phyloP scores from a whole-genome alignment of 1,284 basidiomycete genomes.

The Ustilago loliicola region DNA sequence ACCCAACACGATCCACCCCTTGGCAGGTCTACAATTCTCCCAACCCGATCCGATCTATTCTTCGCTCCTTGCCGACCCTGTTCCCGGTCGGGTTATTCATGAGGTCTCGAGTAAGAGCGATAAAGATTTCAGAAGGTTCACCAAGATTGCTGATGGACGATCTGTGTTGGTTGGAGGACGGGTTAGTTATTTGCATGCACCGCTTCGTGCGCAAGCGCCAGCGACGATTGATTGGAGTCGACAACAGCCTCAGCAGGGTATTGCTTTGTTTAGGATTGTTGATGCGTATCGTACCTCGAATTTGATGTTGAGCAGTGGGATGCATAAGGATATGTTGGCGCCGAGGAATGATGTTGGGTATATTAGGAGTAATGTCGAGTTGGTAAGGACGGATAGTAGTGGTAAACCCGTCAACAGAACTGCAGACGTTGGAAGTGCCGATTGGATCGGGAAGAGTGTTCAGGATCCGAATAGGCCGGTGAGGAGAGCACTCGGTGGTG shows the following conservation, averaged over 20 bases:
- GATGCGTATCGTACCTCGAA: constrained; percentile 40
- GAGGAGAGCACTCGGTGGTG: constrained; percentile 13
- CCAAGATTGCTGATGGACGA: constrained; percentile 38
- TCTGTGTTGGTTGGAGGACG: constrained; percentile 46
- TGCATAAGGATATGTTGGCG: constrained; percentile 49
- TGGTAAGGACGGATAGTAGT: constrained; percentile 29
- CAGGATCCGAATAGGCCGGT: constrained; percentile 43
- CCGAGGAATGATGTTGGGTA: constrained; percentile 48
- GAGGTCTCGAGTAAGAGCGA: constrained; percentile 33
- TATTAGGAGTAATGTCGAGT: constrained; percentile 39
- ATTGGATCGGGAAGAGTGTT: constrained; percentile 31
- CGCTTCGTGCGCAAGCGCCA: constrained; percentile 36
- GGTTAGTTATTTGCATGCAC: constrained; percentile 42
- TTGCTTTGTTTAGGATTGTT: constrained; percentile 48
- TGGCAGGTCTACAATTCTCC: constrained; percentile 64
- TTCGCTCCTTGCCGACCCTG: constrained; percentile 49
- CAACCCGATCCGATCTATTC: constrained; percentile 65
- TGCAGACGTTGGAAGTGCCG: constrained; percentile 21
- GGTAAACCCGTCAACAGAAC: constrained; percentile 12
- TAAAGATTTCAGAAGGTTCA: constrained; percentile 18
- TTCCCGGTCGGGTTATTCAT: constrained; percentile 59
- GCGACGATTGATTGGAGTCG: constrained; percentile 49
- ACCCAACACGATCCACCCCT: constrained; percentile 54
- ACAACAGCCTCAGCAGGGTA: constrained; percentile 40
- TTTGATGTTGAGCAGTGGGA: constrained; percentile 24